Base-by-base conservation (phyloP, 352 stramenopile species). In the Plasmopara muralis region DNA sequence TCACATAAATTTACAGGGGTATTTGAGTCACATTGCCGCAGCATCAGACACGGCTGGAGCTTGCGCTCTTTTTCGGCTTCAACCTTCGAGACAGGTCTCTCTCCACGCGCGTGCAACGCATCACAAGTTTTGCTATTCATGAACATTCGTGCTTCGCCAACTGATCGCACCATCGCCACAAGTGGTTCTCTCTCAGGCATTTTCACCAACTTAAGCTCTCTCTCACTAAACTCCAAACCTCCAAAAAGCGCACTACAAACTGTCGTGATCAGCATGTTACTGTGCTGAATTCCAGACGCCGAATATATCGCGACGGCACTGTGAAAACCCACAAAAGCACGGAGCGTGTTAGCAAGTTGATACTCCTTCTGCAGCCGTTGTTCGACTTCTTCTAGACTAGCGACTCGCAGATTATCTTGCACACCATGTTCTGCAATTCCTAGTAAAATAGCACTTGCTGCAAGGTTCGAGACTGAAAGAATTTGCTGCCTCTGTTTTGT, bases 251-350 rank as follows among this genome's bases (percentile, higher is more conserved):
- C 51, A 30, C 18, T 55, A 28, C 70, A 81, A 29, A 83, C 64
- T 8, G 43, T 47, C 37, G 68, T 63, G 20, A 83, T 53, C 4
- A 83, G 37, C 30, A 43, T 37, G 20, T 61, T 73, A 43, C 70
- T 81, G 4, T 33, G 50, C 2, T 20, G 15, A 15, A 52, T 72
- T 13, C 25, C 50, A 14, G 53, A 39, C 2, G 56, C 54, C 0
- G 73, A 64, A 0, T 62, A 72, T 4, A 66, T 72, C 4, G 68
- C 70, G 13, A 84, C 52, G 1, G 79, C 74, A 33, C 77, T 89
- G 41, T 87, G 66, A 59, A 74, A 92, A 0, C 81, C 78, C 6
- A 87, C 73, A 51, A 87, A 82, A 1, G 78, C 76, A 15, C 81
- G 78, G 15, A 92, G 62, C 0, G 78, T 81, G 53, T 86, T 84